Percentiles rank a stretch among this genome's conserved stretches.
phyloP scores from a whole-genome alignment of 768 basidiomycete species.

The Trametes meyenii region DNA sequence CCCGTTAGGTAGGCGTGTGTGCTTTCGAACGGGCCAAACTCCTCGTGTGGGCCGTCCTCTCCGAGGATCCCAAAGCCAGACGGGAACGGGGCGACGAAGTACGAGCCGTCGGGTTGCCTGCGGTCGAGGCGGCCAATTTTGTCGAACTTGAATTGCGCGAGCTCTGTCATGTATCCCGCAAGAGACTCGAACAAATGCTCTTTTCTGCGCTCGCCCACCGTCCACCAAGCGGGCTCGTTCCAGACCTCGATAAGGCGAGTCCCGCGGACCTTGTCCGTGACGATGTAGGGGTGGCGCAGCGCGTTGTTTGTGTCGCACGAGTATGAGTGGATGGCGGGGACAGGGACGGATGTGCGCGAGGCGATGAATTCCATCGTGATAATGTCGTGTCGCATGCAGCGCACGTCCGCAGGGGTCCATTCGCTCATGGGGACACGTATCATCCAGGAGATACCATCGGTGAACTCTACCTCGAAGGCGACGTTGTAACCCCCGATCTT shows the following conservation, averaged over 20 bases:
- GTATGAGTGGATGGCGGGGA: conserved; percentile 23
- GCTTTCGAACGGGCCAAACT: conserved; percentile 1
- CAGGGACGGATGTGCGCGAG: conserved; percentile 10
- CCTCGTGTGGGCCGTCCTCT: background rate
- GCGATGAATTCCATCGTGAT: background rate
- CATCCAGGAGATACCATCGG: background rate
- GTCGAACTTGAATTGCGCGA: conserved; percentile 8
- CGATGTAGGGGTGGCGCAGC: background rate
- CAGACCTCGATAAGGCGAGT: conserved; percentile 4
- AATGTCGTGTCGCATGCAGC: conserved; percentile 1
- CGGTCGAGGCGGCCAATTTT: conserved; percentile 7
- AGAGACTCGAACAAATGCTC: background rate
- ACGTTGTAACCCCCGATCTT: background rate
- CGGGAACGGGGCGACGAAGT: conserved; percentile 1
- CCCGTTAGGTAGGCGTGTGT: too few species aligned
- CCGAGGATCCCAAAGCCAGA: background rate
- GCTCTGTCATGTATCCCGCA: conserved; percentile 2
- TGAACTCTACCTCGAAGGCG: background rate
- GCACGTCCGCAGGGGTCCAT: background rate
- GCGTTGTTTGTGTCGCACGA: conserved; percentile 6
- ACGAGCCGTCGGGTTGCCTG: background rate
- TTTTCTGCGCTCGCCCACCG: background rate
- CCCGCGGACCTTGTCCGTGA: conserved; percentile 6
- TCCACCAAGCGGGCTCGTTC: conserved; percentile 10
- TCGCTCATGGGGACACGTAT: background rate